phyloP scores from a whole-genome alignment of 495 filamentous ascomycete genomes.

The Neurospora sp. region DNA sequence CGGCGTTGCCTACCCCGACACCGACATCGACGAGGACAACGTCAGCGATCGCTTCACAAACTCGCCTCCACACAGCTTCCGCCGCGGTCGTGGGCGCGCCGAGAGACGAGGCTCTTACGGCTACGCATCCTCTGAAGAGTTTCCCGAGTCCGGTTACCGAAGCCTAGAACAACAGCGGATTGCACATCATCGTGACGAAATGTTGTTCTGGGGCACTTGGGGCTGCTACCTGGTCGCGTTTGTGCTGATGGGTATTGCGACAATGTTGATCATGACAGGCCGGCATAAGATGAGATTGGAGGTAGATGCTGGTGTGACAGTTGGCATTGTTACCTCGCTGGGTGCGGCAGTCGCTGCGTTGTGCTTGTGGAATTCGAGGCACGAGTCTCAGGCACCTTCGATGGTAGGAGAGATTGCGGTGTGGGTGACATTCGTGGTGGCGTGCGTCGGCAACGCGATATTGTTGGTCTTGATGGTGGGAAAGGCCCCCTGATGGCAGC shows the following conservation, averaged over 20 bases:
- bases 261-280: conserved; percentile 43
- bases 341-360: conserved; percentile 45
- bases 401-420: conserved; percentile 34
- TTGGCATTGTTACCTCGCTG: conserved; percentile 46
- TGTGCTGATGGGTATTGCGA: conserved; percentile 44
- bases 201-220: conserved; percentile 36
- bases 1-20: conserved; percentile 12
- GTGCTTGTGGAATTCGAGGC: conserved; percentile 36
- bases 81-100: conserved; percentile 15
- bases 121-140: conserved; percentile 22
- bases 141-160: conserved; percentile 28
- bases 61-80: conserved; percentile 3
- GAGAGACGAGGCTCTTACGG: conserved; percentile 15
- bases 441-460: conserved; percentile 41
- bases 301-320: conserved; percentile 50
- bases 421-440: conserved; percentile 30
- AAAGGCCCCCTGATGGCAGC: conserved; percentile 20
- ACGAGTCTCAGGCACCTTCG: conserved; percentile 21
- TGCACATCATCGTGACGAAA: conserved; percentile 29
- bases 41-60: conserved; percentile 14
- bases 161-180: conserved; percentile 30
- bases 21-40: conserved; percentile 18
- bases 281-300: conserved; percentile 41
- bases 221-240: conserved; percentile 35
- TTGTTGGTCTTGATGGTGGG: conserved; percentile 38